Percentiles rank a stretch among this genome's conserved stretches.
Evolutionary conservation across 129 eudicot genomes (phyloP).

Genomic region (Erigeron canadensis): DNA sequence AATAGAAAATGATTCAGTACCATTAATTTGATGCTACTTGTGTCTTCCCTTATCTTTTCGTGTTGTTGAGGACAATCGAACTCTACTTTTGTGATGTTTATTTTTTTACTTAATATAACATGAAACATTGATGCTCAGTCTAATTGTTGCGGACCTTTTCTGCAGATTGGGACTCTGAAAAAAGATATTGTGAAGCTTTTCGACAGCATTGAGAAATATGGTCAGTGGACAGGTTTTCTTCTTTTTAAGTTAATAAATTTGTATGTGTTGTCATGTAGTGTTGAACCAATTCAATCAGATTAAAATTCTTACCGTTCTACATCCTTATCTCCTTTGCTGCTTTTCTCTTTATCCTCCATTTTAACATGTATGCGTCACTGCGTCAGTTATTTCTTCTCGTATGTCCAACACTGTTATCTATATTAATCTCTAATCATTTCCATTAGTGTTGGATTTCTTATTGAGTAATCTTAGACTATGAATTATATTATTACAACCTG

Average conservation of each 20-base stretch:
- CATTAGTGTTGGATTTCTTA: not conserved
- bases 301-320: not conserved
- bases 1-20: not conserved
- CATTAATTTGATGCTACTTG: constrained; percentile 14
- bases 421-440: not conserved
- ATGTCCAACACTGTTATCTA: not conserved
- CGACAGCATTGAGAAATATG: constrained; percentile 85
- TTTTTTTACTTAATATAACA: constrained; percentile 3
- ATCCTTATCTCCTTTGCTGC: not conserved
- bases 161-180: constrained; percentile 69
- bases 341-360: constrained; percentile 2
- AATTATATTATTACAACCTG: not conserved
- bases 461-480: constrained; percentile 14
- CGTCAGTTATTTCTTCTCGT: not conserved
- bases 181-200: constrained; percentile 77
- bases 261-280: constrained; percentile 4
- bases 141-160: constrained; percentile 19
- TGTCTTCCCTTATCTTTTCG: constrained; percentile 8
- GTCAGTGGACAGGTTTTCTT: constrained; percentile 34
- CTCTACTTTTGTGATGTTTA: constrained; percentile 12
- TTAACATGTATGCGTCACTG: not conserved
- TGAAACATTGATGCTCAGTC: constrained; percentile 13
- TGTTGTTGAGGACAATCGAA: constrained; percentile 1
- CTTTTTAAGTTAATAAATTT: not conserved
- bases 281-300: constrained; percentile 12